phyloP scores from a whole-genome alignment of 1,284 basidiomycete genomes.

The Cystobasidium sp. region DNA sequence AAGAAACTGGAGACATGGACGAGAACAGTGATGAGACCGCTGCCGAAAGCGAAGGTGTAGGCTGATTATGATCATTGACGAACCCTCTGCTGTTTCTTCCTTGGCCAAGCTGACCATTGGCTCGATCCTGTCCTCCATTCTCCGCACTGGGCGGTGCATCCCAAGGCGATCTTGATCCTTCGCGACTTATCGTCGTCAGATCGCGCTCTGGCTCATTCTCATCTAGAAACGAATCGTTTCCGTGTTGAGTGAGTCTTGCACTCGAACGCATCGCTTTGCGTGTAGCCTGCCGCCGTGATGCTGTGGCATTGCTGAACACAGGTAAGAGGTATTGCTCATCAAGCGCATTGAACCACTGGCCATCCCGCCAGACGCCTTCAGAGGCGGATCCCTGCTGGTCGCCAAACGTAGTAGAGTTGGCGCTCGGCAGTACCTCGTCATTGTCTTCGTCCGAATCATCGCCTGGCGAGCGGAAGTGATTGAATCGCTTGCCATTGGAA shows the following conservation, averaged over 20 bases:
- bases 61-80: constrained; percentile 15
- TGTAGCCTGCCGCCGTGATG: constrained; percentile 57
- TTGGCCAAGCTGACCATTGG: not conserved
- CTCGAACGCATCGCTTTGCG: constrained; percentile 50
- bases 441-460: constrained; percentile 47
- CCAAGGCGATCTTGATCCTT: constrained; percentile 30
- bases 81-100: constrained; percentile 39
- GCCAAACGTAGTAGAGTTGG: constrained; percentile 18
- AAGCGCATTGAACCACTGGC: constrained; percentile 93
- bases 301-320: constrained; percentile 74
- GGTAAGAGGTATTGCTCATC: constrained; percentile 95
- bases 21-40: constrained; percentile 44
- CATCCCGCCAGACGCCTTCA: constrained; percentile 61
- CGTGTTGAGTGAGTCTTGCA: constrained; percentile 24
- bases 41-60: constrained; percentile 29
- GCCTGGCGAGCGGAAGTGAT: constrained; percentile 1
- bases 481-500: constrained; percentile 30
- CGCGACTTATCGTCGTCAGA: constrained; percentile 1
- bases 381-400: constrained; percentile 4
- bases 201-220: constrained; percentile 22
- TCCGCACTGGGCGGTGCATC: not conserved
- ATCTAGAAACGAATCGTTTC: constrained; percentile 18
- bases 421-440: constrained; percentile 48
- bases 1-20: constrained; percentile 37
- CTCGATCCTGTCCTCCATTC: not conserved